Evolutionary conservation across 768 basidiomycete genomes (phyloP).

Genomic region (Phlegmacium glaucopus): DNA sequence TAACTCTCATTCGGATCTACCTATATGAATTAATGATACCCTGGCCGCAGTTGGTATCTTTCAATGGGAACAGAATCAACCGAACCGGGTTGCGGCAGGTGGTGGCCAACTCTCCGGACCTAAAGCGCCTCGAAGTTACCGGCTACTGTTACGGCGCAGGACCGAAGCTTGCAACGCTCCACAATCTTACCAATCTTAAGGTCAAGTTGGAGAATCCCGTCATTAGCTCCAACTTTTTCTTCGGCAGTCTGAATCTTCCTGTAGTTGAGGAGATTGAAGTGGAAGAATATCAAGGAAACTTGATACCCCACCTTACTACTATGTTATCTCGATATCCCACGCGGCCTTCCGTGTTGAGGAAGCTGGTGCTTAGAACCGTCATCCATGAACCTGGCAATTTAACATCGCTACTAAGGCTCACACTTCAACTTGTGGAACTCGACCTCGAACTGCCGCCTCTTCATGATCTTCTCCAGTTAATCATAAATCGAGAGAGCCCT

Average conservation of each 20-base stretch:
- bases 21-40: not conserved
- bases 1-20: not conserved
- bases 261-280: constrained; percentile 3
- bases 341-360: not conserved
- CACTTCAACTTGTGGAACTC: constrained; percentile 3
- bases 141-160: not conserved
- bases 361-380: constrained; percentile 5
- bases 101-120: not conserved
- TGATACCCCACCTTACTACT: constrained; percentile 4
- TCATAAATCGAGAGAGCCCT: not conserved
- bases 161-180: not conserved
- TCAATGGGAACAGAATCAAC: not conserved
- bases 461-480: not conserved
- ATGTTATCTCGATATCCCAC: constrained; percentile 6
- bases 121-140: not conserved
- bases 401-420: constrained; percentile 2
- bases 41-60: not conserved
- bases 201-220: not conserved
- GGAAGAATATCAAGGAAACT: constrained; percentile 7
- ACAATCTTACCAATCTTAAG: not conserved
- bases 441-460: constrained; percentile 5
- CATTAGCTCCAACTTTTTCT: constrained; percentile 1
- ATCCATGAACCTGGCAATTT: constrained; percentile 5
- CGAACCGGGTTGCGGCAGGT: not conserved
- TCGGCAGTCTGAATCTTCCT: constrained; percentile 4